A percentile compares a stretch with the other conserved stretches of the same genome.
phyloP scores from a whole-genome alignment of 164 flowering plant species.

The Cinnamomum chago region DNA sequence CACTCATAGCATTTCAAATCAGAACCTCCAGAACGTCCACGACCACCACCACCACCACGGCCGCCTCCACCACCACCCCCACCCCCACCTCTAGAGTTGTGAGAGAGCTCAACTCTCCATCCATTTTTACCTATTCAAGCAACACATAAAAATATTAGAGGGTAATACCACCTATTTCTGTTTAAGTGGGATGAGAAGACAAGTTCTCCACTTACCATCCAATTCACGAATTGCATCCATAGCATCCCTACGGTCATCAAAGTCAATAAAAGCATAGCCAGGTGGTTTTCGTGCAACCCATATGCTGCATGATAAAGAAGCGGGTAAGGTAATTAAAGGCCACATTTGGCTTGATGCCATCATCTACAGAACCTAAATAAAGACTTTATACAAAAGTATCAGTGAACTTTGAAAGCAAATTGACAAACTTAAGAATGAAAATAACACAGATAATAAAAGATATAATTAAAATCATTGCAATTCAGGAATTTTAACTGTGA shows the following conservation, averaged over 20 bases:
- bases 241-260: constrained; percentile 88
- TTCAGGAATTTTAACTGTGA: not conserved
- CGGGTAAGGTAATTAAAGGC: not conserved
- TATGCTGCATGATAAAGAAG: constrained; percentile 45
- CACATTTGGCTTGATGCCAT: not conserved
- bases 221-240: constrained; percentile 81
- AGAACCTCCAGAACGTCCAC: constrained; percentile 78
- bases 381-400: not conserved
- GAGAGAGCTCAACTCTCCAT: constrained; percentile 95
- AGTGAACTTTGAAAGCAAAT: not conserved
- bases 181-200: not conserved
- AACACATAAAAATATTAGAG: not conserved
- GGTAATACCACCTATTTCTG: not conserved
- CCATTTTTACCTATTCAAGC: constrained; percentile 69
- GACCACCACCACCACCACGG: constrained; percentile 55
- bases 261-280: constrained; percentile 89
- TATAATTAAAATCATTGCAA: not conserved
- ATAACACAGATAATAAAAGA: not conserved
- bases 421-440: not conserved
- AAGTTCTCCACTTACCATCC: constrained; percentile 53
- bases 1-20: constrained; percentile 94
- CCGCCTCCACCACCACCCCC: constrained; percentile 45
- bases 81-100: constrained; percentile 79
- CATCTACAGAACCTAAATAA: not conserved
- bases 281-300: constrained; percentile 98